Conservation (phyloP, 2,329 filamentous ascomycete genomes). For the Teratosphaeria gauchensis region DNA sequence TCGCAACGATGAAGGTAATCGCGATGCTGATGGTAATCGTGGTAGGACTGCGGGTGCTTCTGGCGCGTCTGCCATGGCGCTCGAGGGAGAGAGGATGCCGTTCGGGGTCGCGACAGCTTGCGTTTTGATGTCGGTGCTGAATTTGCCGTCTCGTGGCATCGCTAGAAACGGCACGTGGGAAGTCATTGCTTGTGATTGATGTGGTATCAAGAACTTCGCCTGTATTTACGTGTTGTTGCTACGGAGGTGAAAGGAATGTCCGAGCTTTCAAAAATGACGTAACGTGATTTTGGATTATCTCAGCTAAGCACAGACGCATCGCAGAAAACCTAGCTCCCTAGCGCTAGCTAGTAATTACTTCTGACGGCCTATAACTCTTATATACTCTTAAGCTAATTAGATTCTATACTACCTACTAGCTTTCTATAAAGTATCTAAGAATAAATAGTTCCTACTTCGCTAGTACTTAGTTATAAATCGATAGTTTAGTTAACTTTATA, state of each 20-base stretch:
- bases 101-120: constrained; percentile 8
- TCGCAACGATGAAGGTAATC: constrained; percentile 24
- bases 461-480: no score
- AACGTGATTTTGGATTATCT: neutral
- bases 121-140: constrained; percentile 11
- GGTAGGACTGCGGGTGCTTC: constrained; percentile 2
- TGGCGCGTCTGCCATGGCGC: constrained; percentile 5
- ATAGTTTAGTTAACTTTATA: no score
- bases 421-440: no score
- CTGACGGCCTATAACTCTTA: no score
- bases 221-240: neutral
- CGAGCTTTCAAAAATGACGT: neutral
- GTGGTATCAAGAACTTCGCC: neutral
- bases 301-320: no score
- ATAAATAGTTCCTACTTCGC: no score
- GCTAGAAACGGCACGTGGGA: constrained; percentile 23
- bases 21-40: constrained; percentile 2
- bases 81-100: constrained; percentile 2
- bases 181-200: constrained; percentile 7
- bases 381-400: no score
- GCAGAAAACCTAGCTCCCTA: no score
- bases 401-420: no score
- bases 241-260: neutral
- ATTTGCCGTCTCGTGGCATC: constrained; percentile 20
- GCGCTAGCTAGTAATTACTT: no score